A percentile compares a stretch with the other conserved stretches of the same genome.
Conservation (phyloP, 1,139 yeast species). For the Blastobotrys persicus region DNA sequence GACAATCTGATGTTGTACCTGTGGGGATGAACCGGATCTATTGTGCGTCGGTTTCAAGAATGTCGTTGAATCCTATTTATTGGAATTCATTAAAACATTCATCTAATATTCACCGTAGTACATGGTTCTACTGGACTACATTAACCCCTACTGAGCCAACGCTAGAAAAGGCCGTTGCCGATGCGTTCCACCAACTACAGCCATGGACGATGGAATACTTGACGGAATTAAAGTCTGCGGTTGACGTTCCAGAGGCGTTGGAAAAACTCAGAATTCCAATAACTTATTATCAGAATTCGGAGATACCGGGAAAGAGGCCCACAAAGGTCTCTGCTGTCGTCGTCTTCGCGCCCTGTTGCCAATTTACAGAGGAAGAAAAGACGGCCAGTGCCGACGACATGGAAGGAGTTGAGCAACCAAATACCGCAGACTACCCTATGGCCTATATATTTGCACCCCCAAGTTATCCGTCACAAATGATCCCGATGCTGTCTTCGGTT, state of each 20-base stretch:
- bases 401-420: slow-evolving; percentile 13
- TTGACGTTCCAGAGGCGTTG: slow-evolving; percentile 35
- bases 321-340: slow-evolving; percentile 26
- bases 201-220: slow-evolving; percentile 39
- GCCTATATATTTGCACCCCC: slow-evolving; percentile 28
- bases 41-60: slow-evolving; percentile 30
- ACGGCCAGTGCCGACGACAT: slow-evolving; percentile 6
- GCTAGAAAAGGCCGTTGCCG: slow-evolving; percentile 32
- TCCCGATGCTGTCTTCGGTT: slow-evolving; percentile 25
- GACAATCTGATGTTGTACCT: slow-evolving; percentile 26
- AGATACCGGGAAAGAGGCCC: slow-evolving; percentile 19
- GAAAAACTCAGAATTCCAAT: slow-evolving; percentile 31
- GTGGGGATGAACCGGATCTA: slow-evolving; percentile 41
- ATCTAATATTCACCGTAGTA: slow-evolving; percentile 33
- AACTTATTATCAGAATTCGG: slow-evolving; percentile 20
- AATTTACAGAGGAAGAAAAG: slow-evolving; percentile 12
- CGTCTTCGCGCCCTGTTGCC: slow-evolving; percentile 33
- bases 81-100: slow-evolving; percentile 36
- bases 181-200: slow-evolving; percentile 30
- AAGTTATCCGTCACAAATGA: slow-evolving; percentile 18
- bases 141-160: slow-evolving; percentile 38
- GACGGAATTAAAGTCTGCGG: slow-evolving; percentile 34
- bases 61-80: slow-evolving; percentile 37
- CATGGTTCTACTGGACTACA: slow-evolving; percentile 39
- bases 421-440: slow-evolving; percentile 22